Percentiles rank a stretch among this genome's conserved stretches.
Evolutionary conservation across 495 filamentous ascomycete genomes (phyloP).

Genomic region (Hypoxylon lenormandii): DNA sequence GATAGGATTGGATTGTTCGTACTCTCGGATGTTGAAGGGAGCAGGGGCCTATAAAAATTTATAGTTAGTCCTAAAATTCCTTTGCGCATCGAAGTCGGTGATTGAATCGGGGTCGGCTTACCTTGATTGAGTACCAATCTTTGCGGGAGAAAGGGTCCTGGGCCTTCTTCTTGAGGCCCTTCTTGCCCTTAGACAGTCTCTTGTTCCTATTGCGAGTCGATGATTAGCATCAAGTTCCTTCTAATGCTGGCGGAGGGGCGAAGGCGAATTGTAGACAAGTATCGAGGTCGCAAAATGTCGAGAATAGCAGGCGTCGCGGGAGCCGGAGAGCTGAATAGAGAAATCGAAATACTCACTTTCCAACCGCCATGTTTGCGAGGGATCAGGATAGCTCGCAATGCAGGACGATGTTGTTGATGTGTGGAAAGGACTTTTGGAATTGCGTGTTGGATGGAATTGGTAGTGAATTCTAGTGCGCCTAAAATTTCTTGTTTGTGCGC

Average conservation of each 20-base stretch:
- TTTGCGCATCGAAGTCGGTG: slow-evolving; percentile 3
- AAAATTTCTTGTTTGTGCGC: slow-evolving; percentile 53
- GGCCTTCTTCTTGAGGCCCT: slow-evolving; percentile 99
- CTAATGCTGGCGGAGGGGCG: slow-evolving; percentile 30
- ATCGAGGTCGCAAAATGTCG: neutral
- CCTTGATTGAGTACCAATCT: slow-evolving; percentile 99
- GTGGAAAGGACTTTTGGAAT: slow-evolving; percentile 46
- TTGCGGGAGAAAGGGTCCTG: slow-evolving; percentile 97
- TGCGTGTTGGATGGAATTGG: slow-evolving; percentile 47
- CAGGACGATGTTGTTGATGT: slow-evolving; percentile 47
- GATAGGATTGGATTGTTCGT: slow-evolving; percentile 59
- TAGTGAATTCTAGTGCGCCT: slow-evolving; percentile 51
- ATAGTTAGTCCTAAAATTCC: slow-evolving; percentile 28
- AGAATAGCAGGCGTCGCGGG: slow-evolving; percentile 26
- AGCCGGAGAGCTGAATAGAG: slow-evolving; percentile 26
- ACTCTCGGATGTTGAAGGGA: slow-evolving; percentile 96
- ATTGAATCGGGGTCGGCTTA: slow-evolving; percentile 54
- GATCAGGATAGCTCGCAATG: slow-evolving; percentile 50
- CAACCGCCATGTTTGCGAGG: slow-evolving; percentile 87
- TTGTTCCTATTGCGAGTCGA: slow-evolving; percentile 86
- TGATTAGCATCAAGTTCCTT: slow-evolving; percentile 58
- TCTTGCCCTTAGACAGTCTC: slow-evolving; percentile 99
- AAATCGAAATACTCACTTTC: slow-evolving; percentile 74
- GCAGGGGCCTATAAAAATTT: slow-evolving; percentile 78
- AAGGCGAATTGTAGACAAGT: slow-evolving; percentile 12